These are phyloP conservation scores for Coriolopsis trogii DNA, from an alignment of 1,284 basidiomycete species.

Conservation along the genomic window DNA sequence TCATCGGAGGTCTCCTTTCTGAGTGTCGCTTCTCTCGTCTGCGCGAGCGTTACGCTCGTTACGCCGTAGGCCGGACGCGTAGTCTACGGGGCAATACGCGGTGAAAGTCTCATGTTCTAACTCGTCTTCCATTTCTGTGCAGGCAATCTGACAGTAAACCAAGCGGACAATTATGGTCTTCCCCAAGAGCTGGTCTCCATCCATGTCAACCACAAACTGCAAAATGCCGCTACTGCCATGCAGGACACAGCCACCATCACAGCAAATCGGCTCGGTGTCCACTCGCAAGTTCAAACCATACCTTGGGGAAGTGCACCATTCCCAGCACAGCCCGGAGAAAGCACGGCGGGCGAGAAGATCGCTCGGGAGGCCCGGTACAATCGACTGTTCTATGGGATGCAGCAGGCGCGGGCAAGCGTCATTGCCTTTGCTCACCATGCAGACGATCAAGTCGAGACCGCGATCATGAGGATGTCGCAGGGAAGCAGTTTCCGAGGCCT, in stretches of 20 bases:
- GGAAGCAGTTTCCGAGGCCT: conserved; percentile 58
- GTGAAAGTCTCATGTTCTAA: no score
- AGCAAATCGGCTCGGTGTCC: conserved; percentile 48
- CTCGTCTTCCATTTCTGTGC: not conserved
- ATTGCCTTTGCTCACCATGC: conserved; percentile 74
- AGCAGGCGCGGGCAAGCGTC: conserved; percentile 36
- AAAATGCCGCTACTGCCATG: conserved; percentile 57
- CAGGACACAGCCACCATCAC: conserved; percentile 47
- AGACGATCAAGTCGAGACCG: conserved; percentile 81
- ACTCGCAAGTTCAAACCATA: conserved; percentile 49
- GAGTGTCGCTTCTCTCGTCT: no score
- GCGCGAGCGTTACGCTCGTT: no score
- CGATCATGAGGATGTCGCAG: conserved; percentile 64
- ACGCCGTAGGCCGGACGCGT: no score
- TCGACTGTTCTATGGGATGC: conserved; percentile 55
- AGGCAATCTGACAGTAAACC: not conserved
- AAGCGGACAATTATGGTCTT: conserved; percentile 4
- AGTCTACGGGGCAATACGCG: no score
- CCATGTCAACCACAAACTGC: conserved; percentile 69
- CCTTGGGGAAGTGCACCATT: conserved; percentile 59
- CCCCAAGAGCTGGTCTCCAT: conserved; percentile 51
- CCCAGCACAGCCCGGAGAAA: conserved; percentile 42
- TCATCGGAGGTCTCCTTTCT: no score
- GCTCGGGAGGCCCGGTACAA: conserved; percentile 64
- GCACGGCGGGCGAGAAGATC: conserved; percentile 42